Evolutionary conservation across 192 early-diverging fungal genomes (phyloP).

Genomic region (Coemansia guatemalensis): DNA sequence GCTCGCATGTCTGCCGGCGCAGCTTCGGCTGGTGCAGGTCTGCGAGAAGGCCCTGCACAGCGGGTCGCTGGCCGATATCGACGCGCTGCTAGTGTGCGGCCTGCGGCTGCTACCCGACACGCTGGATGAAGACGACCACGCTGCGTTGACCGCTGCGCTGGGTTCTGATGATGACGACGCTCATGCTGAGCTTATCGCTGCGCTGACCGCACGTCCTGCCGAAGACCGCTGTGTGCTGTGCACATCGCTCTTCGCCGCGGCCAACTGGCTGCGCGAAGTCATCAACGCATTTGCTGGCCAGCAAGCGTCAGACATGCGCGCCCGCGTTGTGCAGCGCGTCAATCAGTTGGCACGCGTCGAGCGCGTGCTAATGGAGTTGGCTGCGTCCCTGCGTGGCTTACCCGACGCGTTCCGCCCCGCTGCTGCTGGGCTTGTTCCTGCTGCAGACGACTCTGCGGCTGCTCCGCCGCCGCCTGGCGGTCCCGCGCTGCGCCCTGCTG

Average conservation of each 20-base stretch:
- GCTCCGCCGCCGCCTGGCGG: conserved; percentile 2
- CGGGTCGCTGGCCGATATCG: conserved; percentile 61
- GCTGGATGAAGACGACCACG: too few species aligned
- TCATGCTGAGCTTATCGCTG: conserved; percentile 24
- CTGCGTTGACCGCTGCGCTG: conserved; percentile 8
- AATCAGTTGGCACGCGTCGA: conserved; percentile 42
- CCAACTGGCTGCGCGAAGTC: conserved; percentile 66
- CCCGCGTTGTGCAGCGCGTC: conserved; percentile 33
- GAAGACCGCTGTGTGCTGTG: conserved; percentile 33
- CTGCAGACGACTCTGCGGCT: conserved; percentile 19
- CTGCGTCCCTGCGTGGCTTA: conserved; percentile 25
- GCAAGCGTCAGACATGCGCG: conserved; percentile 20
- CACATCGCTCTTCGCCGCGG: conserved; percentile 35
- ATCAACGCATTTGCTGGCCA: conserved; percentile 65
- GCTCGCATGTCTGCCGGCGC: conserved; percentile 61
- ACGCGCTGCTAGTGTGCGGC: conserved; percentile 70
- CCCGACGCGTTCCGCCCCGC: conserved; percentile 26
- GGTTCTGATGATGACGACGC: conserved; percentile 42
- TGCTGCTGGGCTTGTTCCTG: conserved; percentile 34
- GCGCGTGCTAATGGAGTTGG: conserved; percentile 20
- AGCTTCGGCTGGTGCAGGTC: conserved; percentile 70
- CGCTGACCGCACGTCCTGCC: conserved; percentile 16
- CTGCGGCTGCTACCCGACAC: conserved; percentile 33
- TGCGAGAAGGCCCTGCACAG: conserved; percentile 62
- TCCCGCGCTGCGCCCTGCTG: conserved; percentile 9